phyloP scores from a whole-genome alignment of 495 filamentous ascomycete species.

The Hypoxylon cercidicola region DNA sequence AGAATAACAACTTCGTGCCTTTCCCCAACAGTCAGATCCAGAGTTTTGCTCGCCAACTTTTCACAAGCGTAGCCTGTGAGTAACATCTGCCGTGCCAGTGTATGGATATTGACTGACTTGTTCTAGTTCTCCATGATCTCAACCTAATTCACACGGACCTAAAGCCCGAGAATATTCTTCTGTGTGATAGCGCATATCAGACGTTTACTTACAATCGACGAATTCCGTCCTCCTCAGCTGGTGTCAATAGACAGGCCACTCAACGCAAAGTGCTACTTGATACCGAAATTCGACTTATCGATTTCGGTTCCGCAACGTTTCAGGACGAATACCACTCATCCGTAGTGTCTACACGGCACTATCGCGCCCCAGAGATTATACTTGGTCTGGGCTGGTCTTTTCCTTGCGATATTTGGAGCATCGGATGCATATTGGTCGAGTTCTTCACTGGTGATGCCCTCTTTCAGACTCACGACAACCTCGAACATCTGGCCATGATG shows the following conservation, averaged over 20 bases:
- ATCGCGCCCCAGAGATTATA: slow-evolving; percentile 97
- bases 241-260: slow-evolving; percentile 77
- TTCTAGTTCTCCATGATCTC: slow-evolving; percentile 89
- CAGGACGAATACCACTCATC: slow-evolving; percentile 98
- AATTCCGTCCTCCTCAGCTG: slow-evolving; percentile 89
- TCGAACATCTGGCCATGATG: slow-evolving; percentile 99
- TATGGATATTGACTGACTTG: slow-evolving; percentile 38
- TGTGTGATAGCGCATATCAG: slow-evolving; percentile 89
- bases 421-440: slow-evolving; percentile 98
- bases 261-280: slow-evolving; percentile 90
- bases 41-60: slow-evolving; percentile 91
- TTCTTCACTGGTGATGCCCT: slow-evolving; percentile 98
- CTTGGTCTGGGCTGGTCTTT: slow-evolving; percentile 97
- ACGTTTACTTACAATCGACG: slow-evolving; percentile 96
- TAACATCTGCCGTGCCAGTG: slow-evolving; percentile 27
- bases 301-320: slow-evolving; percentile 98
- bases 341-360: slow-evolving; percentile 95
- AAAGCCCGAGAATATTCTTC: slow-evolving; percentile 97
- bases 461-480: slow-evolving; percentile 98
- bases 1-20: slow-evolving; percentile 91
- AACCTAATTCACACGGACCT: slow-evolving; percentile 98
- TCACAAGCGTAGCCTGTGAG: slow-evolving; percentile 99
- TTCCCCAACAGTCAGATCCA: slow-evolving; percentile 99
- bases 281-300: slow-evolving; percentile 96
- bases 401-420: slow-evolving; percentile 99